Conservation (phyloP, 2,329 filamentous ascomycete species). For the Aureobasidium zeae region DNA sequence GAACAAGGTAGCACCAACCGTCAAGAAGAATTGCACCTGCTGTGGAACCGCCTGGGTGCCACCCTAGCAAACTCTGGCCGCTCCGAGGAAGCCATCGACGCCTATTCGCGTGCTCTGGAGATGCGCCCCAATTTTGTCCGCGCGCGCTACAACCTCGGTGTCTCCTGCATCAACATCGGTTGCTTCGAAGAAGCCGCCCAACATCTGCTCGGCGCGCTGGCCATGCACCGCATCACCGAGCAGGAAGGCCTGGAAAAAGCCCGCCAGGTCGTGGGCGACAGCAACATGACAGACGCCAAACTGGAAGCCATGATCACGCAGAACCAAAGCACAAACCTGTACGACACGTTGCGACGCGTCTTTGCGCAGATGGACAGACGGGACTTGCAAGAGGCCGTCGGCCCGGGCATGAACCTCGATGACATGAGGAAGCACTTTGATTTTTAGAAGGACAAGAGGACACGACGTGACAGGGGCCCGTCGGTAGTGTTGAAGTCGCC, state of each 20-base stretch:
- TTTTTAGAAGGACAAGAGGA: slow-evolving; percentile 53
- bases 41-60: slow-evolving; percentile 95
- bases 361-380: slow-evolving; percentile 90
- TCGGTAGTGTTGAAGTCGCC: too few relatives aligned
- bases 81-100: slow-evolving; percentile 90
- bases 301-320: slow-evolving; percentile 84
- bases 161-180: slow-evolving; percentile 94
- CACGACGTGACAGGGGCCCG: too few relatives aligned
- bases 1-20: slow-evolving; percentile 79
- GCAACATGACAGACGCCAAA: slow-evolving; percentile 54
- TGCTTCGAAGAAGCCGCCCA: slow-evolving; percentile 89
- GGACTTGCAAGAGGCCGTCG: slow-evolving; percentile 80
- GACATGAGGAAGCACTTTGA: slow-evolving; percentile 85
- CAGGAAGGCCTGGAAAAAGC: slow-evolving; percentile 74
- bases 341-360: slow-evolving; percentile 88
- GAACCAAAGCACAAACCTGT: slow-evolving; percentile 93
- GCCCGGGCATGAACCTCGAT: slow-evolving; percentile 83
- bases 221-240: slow-evolving; percentile 93
- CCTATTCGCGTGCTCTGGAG: slow-evolving; percentile 84
- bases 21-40: slow-evolving; percentile 75
- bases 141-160: slow-evolving; percentile 91
- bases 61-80: slow-evolving; percentile 92
- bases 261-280: slow-evolving; percentile 57
- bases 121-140: slow-evolving; percentile 94
- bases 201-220: slow-evolving; percentile 81